Evolutionary conservation across 208 protist species (phyloP).

Genomic region (Leishmania guyanensis): DNA sequence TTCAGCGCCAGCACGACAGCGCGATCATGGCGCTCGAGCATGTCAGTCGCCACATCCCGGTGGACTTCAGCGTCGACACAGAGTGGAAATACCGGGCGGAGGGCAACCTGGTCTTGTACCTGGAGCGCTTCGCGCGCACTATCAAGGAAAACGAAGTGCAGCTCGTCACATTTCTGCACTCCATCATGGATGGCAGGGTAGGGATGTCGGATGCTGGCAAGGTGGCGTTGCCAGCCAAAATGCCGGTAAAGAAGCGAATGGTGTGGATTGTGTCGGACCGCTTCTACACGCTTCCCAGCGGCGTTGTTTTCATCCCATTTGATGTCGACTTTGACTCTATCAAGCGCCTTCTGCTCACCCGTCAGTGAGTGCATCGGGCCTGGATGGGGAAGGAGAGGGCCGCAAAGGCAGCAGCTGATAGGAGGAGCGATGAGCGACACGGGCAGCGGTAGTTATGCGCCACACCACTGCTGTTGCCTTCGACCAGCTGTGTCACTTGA

Average conservation of each 20-base stretch:
- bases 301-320: slow-evolving; percentile 81
- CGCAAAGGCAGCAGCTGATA: neutral
- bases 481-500: neutral
- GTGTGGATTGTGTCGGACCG: slow-evolving; percentile 83
- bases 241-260: slow-evolving; percentile 62
- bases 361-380: slow-evolving; percentile 10
- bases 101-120: slow-evolving; percentile 52
- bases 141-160: slow-evolving; percentile 69
- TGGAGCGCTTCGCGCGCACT: slow-evolving; percentile 62
- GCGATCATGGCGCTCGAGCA: slow-evolving; percentile 63
- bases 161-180: slow-evolving; percentile 54
- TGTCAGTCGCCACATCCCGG: slow-evolving; percentile 67
- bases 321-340: slow-evolving; percentile 86
- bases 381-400: neutral
- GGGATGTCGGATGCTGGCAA: slow-evolving; percentile 13
- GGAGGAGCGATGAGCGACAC: neutral
- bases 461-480: neutral
- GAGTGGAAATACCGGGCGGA: slow-evolving; percentile 81
- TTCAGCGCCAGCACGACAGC: slow-evolving; percentile 60
- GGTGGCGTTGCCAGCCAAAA: slow-evolving; percentile 20
- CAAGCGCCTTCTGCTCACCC: slow-evolving; percentile 57
- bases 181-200: slow-evolving; percentile 28
- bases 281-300: slow-evolving; percentile 76
- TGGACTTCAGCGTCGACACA: slow-evolving; percentile 85
- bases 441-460: neutral